Evolutionary conservation across 371 early-diverging fungal genomes (phyloP).

Genomic region (Mortierella sp.): DNA sequence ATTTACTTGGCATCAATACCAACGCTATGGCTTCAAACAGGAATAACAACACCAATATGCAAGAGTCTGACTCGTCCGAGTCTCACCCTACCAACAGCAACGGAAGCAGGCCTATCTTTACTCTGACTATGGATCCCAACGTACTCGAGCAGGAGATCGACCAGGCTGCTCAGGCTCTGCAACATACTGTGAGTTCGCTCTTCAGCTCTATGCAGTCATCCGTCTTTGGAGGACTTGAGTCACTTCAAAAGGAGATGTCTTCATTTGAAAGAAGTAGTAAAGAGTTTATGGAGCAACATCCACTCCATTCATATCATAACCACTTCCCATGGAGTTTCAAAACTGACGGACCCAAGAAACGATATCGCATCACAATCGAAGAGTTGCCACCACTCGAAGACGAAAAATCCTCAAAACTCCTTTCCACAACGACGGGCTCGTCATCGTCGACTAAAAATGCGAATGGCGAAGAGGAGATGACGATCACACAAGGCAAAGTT

Average conservation of each 20-base stretch:
- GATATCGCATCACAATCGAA: slow-evolving; percentile 48
- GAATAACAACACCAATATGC: slow-evolving; percentile 5
- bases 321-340: slow-evolving; percentile 37
- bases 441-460: background rate
- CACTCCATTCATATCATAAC: background rate
- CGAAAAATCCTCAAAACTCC: slow-evolving; percentile 3
- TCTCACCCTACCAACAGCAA: background rate
- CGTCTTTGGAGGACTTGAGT: slow-evolving; percentile 51
- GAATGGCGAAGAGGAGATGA: slow-evolving; percentile 24
- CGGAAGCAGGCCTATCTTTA: slow-evolving; percentile 34
- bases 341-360: slow-evolving; percentile 40
- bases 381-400: slow-evolving; percentile 31
- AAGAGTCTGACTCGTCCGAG: background rate
- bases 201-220: slow-evolving; percentile 47
- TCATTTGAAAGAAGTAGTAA: slow-evolving; percentile 28
- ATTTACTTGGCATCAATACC: background rate
- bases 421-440: background rate
- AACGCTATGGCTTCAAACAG: slow-evolving; percentile 25
- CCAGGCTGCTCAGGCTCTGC: slow-evolving; percentile 41
- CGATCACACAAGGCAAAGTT: slow-evolving; percentile 34
- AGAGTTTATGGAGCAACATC: slow-evolving; percentile 25
- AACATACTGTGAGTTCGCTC: slow-evolving; percentile 41
- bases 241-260: slow-evolving; percentile 41
- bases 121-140: slow-evolving; percentile 49
- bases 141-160: slow-evolving; percentile 47